phyloP scores from a whole-genome alignment of 257 asterid genomes.

The Solanum corneliomulleri region DNA sequence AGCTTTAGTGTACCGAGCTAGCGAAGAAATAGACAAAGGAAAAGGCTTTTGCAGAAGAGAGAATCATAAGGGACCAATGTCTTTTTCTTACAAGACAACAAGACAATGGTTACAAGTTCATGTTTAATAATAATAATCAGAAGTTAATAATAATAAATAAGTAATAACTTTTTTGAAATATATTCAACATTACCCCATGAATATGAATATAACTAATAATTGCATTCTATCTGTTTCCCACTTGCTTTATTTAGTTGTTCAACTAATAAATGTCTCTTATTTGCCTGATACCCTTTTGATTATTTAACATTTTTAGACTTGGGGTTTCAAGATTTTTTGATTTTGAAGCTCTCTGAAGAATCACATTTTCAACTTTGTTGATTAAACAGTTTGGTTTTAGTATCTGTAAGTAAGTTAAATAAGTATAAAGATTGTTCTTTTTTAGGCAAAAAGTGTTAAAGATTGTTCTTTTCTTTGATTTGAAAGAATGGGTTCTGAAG shows the following conservation, averaged over 20 bases:
- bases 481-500: neutral
- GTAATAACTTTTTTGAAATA: too few species aligned
- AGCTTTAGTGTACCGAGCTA: neutral
- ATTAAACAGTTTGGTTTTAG: neutral
- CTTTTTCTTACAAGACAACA: neutral
- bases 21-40: neutral
- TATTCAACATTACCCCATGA: neutral
- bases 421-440: neutral
- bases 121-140: neutral
- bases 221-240: neutral
- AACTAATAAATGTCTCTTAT: neutral
- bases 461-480: neutral
- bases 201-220: neutral
- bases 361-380: constrained; percentile 2
- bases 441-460: neutral
- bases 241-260: constrained; percentile 9
- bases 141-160: too few species aligned
- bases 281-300: neutral
- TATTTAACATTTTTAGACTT: neutral
- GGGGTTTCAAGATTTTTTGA: constrained; percentile 18
- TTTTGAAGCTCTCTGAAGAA: constrained; percentile 4
- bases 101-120: neutral
- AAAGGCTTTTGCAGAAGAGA: neutral
- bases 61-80: neutral
- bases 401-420: neutral